Conservation (phyloP, 2,329 filamentous ascomycete species). For the Cordyceps cicadae region DNA sequence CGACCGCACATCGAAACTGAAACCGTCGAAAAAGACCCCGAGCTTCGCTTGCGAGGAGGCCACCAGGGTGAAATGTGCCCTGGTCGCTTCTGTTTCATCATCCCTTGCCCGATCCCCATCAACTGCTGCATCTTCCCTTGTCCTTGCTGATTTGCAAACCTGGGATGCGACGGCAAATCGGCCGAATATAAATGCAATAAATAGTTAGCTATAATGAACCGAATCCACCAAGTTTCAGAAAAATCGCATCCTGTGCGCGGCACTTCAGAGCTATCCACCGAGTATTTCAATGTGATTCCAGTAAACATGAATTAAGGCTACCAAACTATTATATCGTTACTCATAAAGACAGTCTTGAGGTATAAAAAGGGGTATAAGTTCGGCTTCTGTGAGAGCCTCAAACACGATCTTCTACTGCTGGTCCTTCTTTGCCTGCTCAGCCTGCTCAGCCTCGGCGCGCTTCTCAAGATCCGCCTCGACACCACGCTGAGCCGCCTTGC, state of each 20-base stretch:
- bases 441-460: constrained; percentile 45
- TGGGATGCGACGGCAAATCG: background rate
- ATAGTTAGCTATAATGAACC: no score
- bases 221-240: no score
- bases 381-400: background rate
- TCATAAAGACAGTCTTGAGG: constrained; percentile 7
- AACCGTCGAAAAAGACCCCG: constrained; percentile 6
- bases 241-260: no score
- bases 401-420: background rate
- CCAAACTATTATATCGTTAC: constrained; percentile 1
- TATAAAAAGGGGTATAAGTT: constrained; percentile 1
- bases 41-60: constrained; percentile 21
- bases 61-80: constrained; percentile 20
- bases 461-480: constrained; percentile 75
- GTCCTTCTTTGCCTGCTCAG: constrained; percentile 15
- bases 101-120: constrained; percentile 29
- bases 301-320: constrained; percentile 6
- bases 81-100: constrained; percentile 30
- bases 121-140: constrained; percentile 26
- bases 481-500: constrained; percentile 76
- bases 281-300: background rate
- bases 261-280: no score
- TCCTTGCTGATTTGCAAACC: constrained; percentile 16
- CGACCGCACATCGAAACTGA: constrained; percentile 17
- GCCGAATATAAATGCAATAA: no score